Evolutionary conservation across 2,329 filamentous ascomycete genomes (phyloP).

Genomic region (Colletotrichum graminicola): DNA sequence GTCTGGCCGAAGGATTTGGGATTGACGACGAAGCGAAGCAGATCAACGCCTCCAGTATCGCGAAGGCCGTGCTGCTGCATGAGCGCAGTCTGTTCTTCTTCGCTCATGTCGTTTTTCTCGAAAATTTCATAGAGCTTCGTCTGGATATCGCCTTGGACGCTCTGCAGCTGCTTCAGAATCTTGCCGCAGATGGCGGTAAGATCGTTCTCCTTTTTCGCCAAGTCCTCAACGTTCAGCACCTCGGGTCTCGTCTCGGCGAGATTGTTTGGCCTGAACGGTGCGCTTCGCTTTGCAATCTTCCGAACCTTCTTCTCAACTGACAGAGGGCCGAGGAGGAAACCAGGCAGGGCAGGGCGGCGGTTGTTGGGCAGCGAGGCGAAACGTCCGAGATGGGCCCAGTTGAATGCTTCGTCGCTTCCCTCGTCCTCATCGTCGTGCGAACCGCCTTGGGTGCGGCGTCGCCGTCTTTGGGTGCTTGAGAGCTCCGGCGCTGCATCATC

Average conservation of each 20-base stretch:
- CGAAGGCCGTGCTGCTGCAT: conserved; percentile 76
- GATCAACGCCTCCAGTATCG: conserved; percentile 76
- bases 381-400: conserved; percentile 87
- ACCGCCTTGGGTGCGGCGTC: conserved; percentile 47
- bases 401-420: conserved; percentile 81
- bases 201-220: conserved; percentile 83
- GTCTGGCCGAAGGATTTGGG: conserved; percentile 93
- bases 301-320: conserved; percentile 89
- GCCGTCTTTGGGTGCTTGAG: conserved; percentile 65
- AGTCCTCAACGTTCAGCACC: conserved; percentile 79
- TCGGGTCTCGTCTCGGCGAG: conserved; percentile 81
- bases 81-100: conserved; percentile 61
- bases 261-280: conserved; percentile 76
- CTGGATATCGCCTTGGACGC: conserved; percentile 61
- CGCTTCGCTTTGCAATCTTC: conserved; percentile 76
- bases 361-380: conserved; percentile 81
- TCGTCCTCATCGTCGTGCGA: conserved; percentile 70
- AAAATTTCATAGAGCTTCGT: conserved; percentile 58
- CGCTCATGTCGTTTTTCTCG: conserved; percentile 56
- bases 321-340: conserved; percentile 89
- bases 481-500: conserved; percentile 65
- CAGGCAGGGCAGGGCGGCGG: conserved; percentile 79
- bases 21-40: conserved; percentile 92
- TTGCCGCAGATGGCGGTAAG: conserved; percentile 82
- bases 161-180: conserved; percentile 74